Evolutionary conservation across 1,139 yeast genomes (phyloP).

Genomic region (Suhomyces coccinellae): DNA sequence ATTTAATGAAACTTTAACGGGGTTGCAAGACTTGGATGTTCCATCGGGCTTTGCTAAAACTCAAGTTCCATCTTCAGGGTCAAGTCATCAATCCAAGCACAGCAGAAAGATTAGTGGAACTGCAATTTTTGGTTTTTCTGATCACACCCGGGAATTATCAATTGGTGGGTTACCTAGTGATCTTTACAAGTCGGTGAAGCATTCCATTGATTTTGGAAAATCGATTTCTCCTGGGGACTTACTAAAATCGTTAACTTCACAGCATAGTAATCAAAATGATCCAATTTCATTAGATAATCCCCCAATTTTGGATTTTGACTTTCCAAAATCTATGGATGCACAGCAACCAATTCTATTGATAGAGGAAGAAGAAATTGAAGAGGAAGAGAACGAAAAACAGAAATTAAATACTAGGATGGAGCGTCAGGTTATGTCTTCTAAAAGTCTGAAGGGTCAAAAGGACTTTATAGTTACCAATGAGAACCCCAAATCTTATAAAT

Average conservation of each 20-base stretch:
- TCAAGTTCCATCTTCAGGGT: background rate
- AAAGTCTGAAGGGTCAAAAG: conserved; percentile 13
- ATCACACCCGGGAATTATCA: conserved; percentile 54
- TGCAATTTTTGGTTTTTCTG: conserved; percentile 61
- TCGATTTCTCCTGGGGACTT: conserved; percentile 41
- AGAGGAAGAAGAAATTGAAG: conserved; percentile 34
- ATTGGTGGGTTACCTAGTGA: conserved; percentile 40
- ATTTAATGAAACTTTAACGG: conserved; percentile 45
- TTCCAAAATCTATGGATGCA: conserved; percentile 12
- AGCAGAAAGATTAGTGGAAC: conserved; percentile 55
- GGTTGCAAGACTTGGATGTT: conserved; percentile 54
- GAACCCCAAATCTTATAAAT: conserved; percentile 47
- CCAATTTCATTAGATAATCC: conserved; percentile 11
- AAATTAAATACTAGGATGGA: conserved; percentile 11
- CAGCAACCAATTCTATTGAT: conserved; percentile 25
- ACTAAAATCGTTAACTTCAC: conserved; percentile 20
- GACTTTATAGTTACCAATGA: conserved; percentile 45
- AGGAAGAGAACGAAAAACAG: conserved; percentile 18
- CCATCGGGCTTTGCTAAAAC: conserved; percentile 28
- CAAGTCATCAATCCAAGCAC: conserved; percentile 24
- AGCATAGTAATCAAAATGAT: conserved; percentile 11
- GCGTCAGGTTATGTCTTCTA: background rate
- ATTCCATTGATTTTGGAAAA: conserved; percentile 25
- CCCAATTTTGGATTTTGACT: conserved; percentile 22
- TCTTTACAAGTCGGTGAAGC: conserved; percentile 21